These are phyloP conservation scores for Trichoderma sp. DNA, from an alignment of 2,329 filamentous ascomycete species.

Conservation along the genomic window DNA sequence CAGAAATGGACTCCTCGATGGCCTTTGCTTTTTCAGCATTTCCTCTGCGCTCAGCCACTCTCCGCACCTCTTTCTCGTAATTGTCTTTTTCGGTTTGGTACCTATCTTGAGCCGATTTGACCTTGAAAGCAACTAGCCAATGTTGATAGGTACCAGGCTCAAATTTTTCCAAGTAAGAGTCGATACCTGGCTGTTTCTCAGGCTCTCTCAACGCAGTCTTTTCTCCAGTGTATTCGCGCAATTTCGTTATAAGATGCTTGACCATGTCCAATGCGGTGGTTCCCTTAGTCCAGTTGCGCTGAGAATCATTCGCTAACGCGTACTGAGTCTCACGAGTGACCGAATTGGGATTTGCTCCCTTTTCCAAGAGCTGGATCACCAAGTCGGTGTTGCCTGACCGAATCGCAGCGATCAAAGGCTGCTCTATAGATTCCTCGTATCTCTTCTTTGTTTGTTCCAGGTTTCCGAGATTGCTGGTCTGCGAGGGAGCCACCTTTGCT, in stretches of 20 bases:
- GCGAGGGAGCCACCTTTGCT: conserved; percentile 44
- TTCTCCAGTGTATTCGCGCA: conserved; percentile 45
- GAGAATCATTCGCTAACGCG: conserved; percentile 35
- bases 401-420: conserved; percentile 66
- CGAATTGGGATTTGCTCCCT: conserved; percentile 64
- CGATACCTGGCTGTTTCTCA: conserved; percentile 36
- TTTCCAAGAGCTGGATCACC: conserved; percentile 58
- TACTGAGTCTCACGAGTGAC: conserved; percentile 44
- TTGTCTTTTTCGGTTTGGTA: conserved; percentile 32
- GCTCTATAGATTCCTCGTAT: conserved; percentile 51
- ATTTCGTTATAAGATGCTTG: conserved; percentile 46
- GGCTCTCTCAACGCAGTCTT: conserved; percentile 14
- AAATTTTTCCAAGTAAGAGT: conserved; percentile 54
- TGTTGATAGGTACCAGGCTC: conserved; percentile 58
- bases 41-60: conserved; percentile 23
- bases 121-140: conserved; percentile 48
- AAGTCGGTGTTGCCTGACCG: conserved; percentile 43
- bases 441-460: conserved; percentile 48
- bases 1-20: conserved; percentile 49
- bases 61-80: conserved; percentile 29
- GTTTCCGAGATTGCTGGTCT: conserved; percentile 33
- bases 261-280: conserved; percentile 61
- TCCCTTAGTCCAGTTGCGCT: conserved; percentile 38
- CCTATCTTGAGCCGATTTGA: conserved; percentile 35
- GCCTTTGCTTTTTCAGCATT: conserved; percentile 53